A percentile compares a stretch with the other conserved stretches of the same genome.
These are phyloP conservation scores for Ophiostoma novo-ulmi DNA, from an alignment of 2,329 filamentous ascomycete genomes.

Conservation along the genomic window DNA sequence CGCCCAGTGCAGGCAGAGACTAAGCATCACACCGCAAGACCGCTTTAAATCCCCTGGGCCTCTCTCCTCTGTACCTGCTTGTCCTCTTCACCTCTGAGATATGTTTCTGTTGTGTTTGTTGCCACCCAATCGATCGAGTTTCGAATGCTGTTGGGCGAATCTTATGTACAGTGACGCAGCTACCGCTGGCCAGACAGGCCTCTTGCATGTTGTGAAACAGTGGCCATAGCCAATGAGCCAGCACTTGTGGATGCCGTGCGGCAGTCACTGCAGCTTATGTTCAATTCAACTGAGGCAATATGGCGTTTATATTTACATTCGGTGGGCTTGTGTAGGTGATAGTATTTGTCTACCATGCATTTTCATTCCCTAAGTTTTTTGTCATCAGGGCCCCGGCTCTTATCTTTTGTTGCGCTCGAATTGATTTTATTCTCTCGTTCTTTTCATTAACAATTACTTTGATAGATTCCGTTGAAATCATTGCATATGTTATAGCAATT, in stretches of 20 bases:
- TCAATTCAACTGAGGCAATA: too few species aligned
- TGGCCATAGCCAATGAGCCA: neutral
- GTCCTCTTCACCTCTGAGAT: neutral
- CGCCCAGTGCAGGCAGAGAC: neutral
- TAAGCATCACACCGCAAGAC: neutral
- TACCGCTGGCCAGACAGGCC: neutral
- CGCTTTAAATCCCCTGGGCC: neutral
- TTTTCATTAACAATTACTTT: too few species aligned
- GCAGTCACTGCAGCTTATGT: neutral
- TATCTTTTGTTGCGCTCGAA: too few species aligned
- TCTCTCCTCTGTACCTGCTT: neutral
- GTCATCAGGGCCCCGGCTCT: too few species aligned
- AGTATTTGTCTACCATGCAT: too few species aligned
- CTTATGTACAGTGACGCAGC: constrained; percentile 10
- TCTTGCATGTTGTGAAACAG: constrained; percentile 10
- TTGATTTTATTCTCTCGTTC: too few species aligned
- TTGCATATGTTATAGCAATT: too few species aligned
- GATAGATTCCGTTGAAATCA: too few species aligned
- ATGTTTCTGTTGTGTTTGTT: neutral
- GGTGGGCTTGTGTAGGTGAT: too few species aligned
- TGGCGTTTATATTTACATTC: too few species aligned
- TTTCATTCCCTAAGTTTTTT: too few species aligned
- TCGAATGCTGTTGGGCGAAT: neutral
- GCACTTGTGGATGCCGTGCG: neutral
- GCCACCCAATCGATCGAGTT: constrained; percentile 14